Conservation (phyloP, 495 filamentous ascomycete species). For the Echria macrotheca region DNA sequence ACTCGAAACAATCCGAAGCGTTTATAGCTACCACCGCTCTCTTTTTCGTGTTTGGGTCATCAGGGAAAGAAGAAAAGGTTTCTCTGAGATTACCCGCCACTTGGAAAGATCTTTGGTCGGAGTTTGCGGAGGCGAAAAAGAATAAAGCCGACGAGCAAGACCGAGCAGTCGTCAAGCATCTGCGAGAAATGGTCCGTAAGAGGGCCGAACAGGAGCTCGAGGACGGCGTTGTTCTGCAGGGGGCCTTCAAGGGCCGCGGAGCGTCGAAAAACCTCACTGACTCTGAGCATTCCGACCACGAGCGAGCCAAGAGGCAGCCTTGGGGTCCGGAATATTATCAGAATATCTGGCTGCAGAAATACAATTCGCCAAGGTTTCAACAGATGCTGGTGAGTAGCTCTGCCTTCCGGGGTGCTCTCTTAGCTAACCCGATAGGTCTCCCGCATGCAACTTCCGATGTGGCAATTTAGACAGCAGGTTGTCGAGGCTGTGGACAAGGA, state of each 20-base stretch:
- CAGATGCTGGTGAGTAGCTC: slow-evolving; percentile 56
- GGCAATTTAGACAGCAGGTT: slow-evolving; percentile 72
- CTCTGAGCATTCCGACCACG: slow-evolving; percentile 36
- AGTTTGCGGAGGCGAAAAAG: slow-evolving; percentile 66
- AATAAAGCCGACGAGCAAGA: slow-evolving; percentile 62
- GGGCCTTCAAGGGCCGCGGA: slow-evolving; percentile 62
- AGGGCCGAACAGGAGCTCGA: slow-evolving; percentile 55
- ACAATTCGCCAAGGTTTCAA: slow-evolving; percentile 53
- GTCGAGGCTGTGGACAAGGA: slow-evolving; percentile 65
- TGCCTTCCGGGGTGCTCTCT: too few relatives aligned
- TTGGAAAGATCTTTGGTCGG: slow-evolving; percentile 83
- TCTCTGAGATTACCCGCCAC: slow-evolving; percentile 68
- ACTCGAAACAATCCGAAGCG: slow-evolving; percentile 73
- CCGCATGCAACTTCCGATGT: slow-evolving; percentile 79
- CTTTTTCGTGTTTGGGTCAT: slow-evolving; percentile 71
- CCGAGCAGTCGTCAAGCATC: slow-evolving; percentile 53
- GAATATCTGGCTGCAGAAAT: slow-evolving; percentile 66
- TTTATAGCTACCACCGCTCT: slow-evolving; percentile 78
- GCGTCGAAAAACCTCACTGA: slow-evolving; percentile 43
- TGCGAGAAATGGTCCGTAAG: slow-evolving; percentile 56
- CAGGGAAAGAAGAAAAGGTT: slow-evolving; percentile 77
- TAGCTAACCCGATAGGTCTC: too few relatives aligned
- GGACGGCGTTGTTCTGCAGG: slow-evolving; percentile 69
- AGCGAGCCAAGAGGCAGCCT: slow-evolving; percentile 29
- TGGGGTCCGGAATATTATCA: slow-evolving; percentile 44